A percentile compares a stretch with the other conserved stretches of the same genome.
phyloP scores from a whole-genome alignment of 2,329 filamentous ascomycete genomes.

The Paraphoma chrysanthemicola region DNA sequence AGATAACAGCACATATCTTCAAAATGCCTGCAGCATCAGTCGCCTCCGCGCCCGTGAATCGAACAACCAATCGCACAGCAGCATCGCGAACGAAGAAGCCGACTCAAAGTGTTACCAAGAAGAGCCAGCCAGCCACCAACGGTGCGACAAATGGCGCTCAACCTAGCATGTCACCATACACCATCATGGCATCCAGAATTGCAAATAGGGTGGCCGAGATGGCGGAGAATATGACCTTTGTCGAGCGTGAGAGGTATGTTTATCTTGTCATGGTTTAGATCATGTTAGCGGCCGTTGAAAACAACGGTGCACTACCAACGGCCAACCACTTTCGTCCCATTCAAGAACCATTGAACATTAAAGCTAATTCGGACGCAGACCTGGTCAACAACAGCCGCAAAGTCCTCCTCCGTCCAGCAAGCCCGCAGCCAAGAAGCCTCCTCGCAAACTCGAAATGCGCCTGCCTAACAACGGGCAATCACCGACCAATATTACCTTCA shows the following conservation, averaged over 20 bases:
- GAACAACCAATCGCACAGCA: slow-evolving; percentile 36
- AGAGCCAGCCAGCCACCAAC: slow-evolving; percentile 30
- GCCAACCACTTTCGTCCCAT: background rate
- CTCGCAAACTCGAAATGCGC: slow-evolving; percentile 59
- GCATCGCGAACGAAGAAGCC: slow-evolving; percentile 43
- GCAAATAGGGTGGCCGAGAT: slow-evolving; percentile 60
- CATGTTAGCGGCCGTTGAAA: slow-evolving; percentile 22
- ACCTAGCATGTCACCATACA: slow-evolving; percentile 53
- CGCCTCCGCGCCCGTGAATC: slow-evolving; percentile 42
- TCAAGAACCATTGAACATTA: background rate
- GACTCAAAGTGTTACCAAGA: slow-evolving; percentile 20
- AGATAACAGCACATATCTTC: background rate
- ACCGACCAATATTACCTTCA: slow-evolving; percentile 54
- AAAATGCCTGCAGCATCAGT: slow-evolving; percentile 44
- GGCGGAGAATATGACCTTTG: slow-evolving; percentile 61
- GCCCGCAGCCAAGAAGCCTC: slow-evolving; percentile 48
- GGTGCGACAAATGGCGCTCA: slow-evolving; percentile 36
- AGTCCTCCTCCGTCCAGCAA: slow-evolving; percentile 18
- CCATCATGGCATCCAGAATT: slow-evolving; percentile 59
- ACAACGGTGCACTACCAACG: slow-evolving; percentile 17
- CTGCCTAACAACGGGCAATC: slow-evolving; percentile 46
- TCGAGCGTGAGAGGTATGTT: slow-evolving; percentile 52
- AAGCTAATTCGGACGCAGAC: slow-evolving; percentile 22
- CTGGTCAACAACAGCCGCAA: slow-evolving; percentile 28
- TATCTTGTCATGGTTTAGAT: background rate